Percentiles rank a stretch among this genome's conserved stretches.
Evolutionary conservation across 495 filamentous ascomycete genomes (phyloP).

Genomic region (Hypoxylon rickii): DNA sequence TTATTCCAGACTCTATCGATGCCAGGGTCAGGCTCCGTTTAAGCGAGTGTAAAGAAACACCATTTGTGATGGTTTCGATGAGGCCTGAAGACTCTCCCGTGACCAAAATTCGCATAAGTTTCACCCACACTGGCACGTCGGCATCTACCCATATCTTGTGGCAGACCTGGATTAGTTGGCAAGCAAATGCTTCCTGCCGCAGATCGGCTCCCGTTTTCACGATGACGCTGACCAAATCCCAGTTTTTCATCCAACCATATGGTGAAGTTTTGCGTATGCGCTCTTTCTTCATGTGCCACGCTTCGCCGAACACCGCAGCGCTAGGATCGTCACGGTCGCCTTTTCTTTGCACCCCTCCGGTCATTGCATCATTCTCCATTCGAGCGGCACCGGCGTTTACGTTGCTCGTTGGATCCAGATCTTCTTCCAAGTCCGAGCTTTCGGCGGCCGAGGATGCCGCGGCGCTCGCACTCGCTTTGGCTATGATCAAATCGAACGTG

Average conservation of each 20-base stretch:
- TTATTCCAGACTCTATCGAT: slow-evolving; percentile 65
- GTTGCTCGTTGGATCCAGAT: slow-evolving; percentile 55
- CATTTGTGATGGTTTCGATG: slow-evolving; percentile 81
- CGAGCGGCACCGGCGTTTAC: slow-evolving; percentile 69
- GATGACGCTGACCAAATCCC: slow-evolving; percentile 79
- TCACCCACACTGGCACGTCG: slow-evolving; percentile 75
- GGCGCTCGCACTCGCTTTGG: slow-evolving; percentile 45
- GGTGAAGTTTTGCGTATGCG: slow-evolving; percentile 75
- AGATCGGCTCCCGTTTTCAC: slow-evolving; percentile 79
- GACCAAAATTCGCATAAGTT: slow-evolving; percentile 77
- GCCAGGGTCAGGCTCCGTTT: slow-evolving; percentile 75
- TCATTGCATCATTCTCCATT: slow-evolving; percentile 83
- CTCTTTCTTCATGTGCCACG: slow-evolving; percentile 75
- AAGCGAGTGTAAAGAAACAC: slow-evolving; percentile 74
- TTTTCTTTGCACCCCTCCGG: slow-evolving; percentile 72
- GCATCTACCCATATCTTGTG: slow-evolving; percentile 75
- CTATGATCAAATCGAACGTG: slow-evolving; percentile 75
- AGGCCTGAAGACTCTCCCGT: slow-evolving; percentile 77
- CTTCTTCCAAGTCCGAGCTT: slow-evolving; percentile 49
- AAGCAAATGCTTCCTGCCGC: slow-evolving; percentile 77
- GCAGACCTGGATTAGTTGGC: slow-evolving; percentile 75
- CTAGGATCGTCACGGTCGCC: slow-evolving; percentile 81
- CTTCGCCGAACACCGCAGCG: slow-evolving; percentile 78
- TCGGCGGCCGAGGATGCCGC: slow-evolving; percentile 41
- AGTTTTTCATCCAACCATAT: slow-evolving; percentile 79